phyloP scores from a whole-genome alignment of 164 flowering plant genomes.

The Litsea cubeba region DNA sequence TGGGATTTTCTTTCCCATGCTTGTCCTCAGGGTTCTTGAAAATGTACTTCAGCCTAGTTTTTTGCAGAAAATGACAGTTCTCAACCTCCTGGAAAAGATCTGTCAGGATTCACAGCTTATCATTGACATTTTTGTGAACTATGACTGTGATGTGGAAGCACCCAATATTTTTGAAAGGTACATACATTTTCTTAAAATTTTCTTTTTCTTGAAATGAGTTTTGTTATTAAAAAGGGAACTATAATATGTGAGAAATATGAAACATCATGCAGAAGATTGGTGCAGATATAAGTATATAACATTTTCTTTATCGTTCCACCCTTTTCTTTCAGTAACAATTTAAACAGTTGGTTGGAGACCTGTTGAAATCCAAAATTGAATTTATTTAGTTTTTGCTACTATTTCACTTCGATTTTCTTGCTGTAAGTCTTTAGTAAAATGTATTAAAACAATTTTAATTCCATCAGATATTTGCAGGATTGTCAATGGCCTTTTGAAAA shows the following conservation, averaged over 20 bases:
- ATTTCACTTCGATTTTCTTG: slow-evolving; percentile 5
- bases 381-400: neutral
- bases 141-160: slow-evolving; percentile 94
- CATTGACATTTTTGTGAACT: slow-evolving; percentile 90
- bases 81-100: slow-evolving; percentile 76
- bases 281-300: slow-evolving; percentile 19
- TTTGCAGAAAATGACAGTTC: slow-evolving; percentile 94
- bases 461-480: slow-evolving; percentile 96
- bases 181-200: neutral
- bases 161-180: slow-evolving; percentile 98
- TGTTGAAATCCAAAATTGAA: neutral
- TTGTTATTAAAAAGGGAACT: neutral
- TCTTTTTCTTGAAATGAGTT: neutral
- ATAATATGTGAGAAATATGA: too few relatives aligned
- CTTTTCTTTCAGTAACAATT: neutral
- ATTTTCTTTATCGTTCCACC: neutral
- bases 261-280: too few relatives aligned
- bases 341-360: neutral
- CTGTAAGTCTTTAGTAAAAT: slow-evolving; percentile 22
- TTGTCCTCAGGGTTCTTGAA: slow-evolving; percentile 91
- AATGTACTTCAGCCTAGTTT: slow-evolving; percentile 98
- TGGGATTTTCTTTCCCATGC: slow-evolving; percentile 96
- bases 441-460: slow-evolving; percentile 74
- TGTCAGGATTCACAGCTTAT: slow-evolving; percentile 76
- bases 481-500: slow-evolving; percentile 95